Conservation (phyloP, 441 rosid genomes). For the Erodium trifolium region DNA sequence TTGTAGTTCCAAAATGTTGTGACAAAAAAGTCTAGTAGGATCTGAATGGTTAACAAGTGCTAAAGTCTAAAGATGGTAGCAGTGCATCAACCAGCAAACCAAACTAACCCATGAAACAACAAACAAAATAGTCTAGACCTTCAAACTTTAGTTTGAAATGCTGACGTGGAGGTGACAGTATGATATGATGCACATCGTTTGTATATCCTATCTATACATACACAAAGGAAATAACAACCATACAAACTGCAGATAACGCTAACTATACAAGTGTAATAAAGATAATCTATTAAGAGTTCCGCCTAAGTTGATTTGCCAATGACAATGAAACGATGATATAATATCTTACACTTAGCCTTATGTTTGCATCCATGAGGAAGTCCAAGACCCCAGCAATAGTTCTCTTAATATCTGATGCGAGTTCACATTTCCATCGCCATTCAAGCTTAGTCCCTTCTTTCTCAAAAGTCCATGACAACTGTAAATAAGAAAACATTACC, state of each 20-base stretch:
- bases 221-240: background rate
- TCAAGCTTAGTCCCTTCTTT: constrained; percentile 79
- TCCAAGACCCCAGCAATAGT: constrained; percentile 52
- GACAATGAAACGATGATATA: background rate
- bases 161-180: too few species aligned
- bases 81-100: background rate
- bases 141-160: background rate
- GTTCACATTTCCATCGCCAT: constrained; percentile 79
- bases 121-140: background rate
- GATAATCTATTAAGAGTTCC: too few species aligned
- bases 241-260: background rate
- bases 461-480: constrained; percentile 88
- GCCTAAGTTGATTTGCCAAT: background rate
- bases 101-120: background rate
- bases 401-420: constrained; percentile 40
- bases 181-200: too few species aligned
- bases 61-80: background rate
- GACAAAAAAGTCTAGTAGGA: too few species aligned
- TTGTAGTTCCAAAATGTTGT: background rate
- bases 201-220: background rate
- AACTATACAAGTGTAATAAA: background rate
- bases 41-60: background rate
- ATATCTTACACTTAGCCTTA: constrained; percentile 55
- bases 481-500: constrained; percentile 9
- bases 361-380: constrained; percentile 73